Evolutionary conservation across 2,329 filamentous ascomycete genomes (phyloP), one percentile per base, ranked within the genome.

Genomic region (Proliferodiscus dingleyae): DNA sequence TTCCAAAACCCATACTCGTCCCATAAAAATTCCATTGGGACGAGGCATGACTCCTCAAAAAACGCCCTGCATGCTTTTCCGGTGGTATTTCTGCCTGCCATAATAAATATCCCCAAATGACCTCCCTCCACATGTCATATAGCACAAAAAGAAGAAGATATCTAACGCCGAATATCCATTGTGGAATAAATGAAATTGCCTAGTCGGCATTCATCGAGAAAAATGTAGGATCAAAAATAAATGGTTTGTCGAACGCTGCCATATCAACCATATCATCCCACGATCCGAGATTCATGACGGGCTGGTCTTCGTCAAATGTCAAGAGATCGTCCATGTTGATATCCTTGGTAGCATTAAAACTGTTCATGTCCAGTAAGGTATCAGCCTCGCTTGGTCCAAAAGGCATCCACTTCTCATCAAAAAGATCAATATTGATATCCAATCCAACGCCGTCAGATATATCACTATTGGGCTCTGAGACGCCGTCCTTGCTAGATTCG

Each of bases 401-500:
- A 9, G 69, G 67, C 36, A 68, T 66, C 73, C 74, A 81, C 37
- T 68, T 49, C 0, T 60, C 54, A 39, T 61, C 57, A 38, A 62
- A 58, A 9, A 59, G 40, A n/a, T 64, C 56, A 10, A 75, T 58
- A 24, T 72, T 74, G 40, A 81, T 72, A 34, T 81, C 78, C 11
- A 80, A 66, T 13, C 66, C 61, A 3, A 72, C 69, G 4, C 68
- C 69, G 46, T 83, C 80, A 2, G 77, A 73, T 15, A 82, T 74
- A 53, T 83, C 80, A 57, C 78, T 82, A 50, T 74, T 81, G 8
- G 77, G 75, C 55, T 83, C 79, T 32, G 79, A 81, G 7, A 68
- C 62, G 3, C 75, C 73, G 22, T 83, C 78, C 60, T 81, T 80
- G 62, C 71, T 77, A 2, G 79, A 83, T 53, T 82, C 80, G 0